Evolutionary conservation across 129 eudicot genomes (phyloP), one percentile per base, ranked within the genome.

Genomic region (Tagetes patula): DNA sequence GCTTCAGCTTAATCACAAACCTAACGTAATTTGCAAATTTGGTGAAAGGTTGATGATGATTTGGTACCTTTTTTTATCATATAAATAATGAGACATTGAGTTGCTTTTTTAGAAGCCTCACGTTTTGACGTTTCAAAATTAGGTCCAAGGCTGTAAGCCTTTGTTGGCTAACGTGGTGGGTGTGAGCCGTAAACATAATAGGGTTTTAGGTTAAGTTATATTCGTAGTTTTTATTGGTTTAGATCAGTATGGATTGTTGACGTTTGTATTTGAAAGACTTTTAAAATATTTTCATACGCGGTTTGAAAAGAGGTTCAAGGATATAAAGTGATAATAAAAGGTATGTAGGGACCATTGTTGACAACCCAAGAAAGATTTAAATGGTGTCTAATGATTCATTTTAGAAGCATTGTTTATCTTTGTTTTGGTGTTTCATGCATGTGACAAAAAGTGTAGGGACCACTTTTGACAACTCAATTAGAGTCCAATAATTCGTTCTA

Each of bases 1-100:
- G 73, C 34, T 60, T 53, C 43, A 38, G 64, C 70, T 27, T 48
- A 38, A 69, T 64, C 72, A 50, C 54, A 75, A 40, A 39, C 34
- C 9, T 39, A 48, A 48, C 65, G 65, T 66, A 42, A 76, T 55
- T 36, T 60, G 45, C 10, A 45, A 73, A 27, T 34, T 59, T 59
- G 46, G 68, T 60, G n/a, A 60, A 34, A 45, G 12, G 33, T 1
- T 8, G 65, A 32, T 8, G 65, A 32, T 8, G 40, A 59, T 0
- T 2, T 32, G 40, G n/a, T 59, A 33, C 65, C 65, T 59, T 10
- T 20, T 20, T 20, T 54, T 4, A 43, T n/a, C n/a, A 59, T 32
- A 33, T 34, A 59, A 59, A 8, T 20, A 20, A 20, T 20, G 27
- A 20, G 27, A 1, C 9, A 0, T 3, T 33, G 42, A 4, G 10